Evolutionary conservation across 2,329 filamentous ascomycete genomes (phyloP).

Genomic region (Fusarium sp.): DNA sequence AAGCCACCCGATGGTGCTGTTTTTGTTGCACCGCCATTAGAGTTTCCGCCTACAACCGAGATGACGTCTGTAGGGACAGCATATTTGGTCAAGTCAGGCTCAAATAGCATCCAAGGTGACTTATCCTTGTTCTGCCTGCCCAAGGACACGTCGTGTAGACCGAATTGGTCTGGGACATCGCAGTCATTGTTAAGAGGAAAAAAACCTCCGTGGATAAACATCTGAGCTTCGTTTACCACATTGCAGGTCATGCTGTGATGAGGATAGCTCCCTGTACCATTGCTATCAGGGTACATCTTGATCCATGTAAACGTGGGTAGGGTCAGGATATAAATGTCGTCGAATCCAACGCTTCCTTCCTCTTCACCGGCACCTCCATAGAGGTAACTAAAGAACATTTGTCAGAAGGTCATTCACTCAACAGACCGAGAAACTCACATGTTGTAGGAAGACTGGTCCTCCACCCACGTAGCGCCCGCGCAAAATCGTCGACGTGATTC

Average conservation of each 20-base stretch:
- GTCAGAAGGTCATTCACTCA: background rate
- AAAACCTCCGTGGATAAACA: constrained; percentile 72
- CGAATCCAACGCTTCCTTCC: constrained; percentile 62
- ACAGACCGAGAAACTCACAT: constrained; percentile 60
- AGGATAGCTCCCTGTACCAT: constrained; percentile 55
- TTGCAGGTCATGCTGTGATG: constrained; percentile 70
- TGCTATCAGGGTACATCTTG: constrained; percentile 61
- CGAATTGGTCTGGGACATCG: constrained; percentile 64
- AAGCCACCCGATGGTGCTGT: constrained; percentile 63
- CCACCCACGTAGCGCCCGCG: constrained; percentile 69
- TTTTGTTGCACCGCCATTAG: constrained; percentile 65
- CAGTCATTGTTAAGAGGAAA: constrained; percentile 64
- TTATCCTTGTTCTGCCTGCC: constrained; percentile 61
- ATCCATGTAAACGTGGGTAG: constrained; percentile 73
- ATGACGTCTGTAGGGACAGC: constrained; percentile 64
- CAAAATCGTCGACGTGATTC: constrained; percentile 68
- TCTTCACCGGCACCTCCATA: constrained; percentile 69
- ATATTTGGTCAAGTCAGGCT: constrained; percentile 63
- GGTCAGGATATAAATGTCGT: constrained; percentile 71
- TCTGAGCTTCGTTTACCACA: constrained; percentile 65
- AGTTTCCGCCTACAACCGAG: constrained; percentile 62
- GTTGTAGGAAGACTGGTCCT: constrained; percentile 72
- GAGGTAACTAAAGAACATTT: constrained; percentile 61
- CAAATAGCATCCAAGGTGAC: constrained; percentile 64
- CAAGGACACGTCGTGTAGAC: constrained; percentile 68